Conservation (phyloP, 176 grass and related monocot species). For the Cocos nucifera region DNA sequence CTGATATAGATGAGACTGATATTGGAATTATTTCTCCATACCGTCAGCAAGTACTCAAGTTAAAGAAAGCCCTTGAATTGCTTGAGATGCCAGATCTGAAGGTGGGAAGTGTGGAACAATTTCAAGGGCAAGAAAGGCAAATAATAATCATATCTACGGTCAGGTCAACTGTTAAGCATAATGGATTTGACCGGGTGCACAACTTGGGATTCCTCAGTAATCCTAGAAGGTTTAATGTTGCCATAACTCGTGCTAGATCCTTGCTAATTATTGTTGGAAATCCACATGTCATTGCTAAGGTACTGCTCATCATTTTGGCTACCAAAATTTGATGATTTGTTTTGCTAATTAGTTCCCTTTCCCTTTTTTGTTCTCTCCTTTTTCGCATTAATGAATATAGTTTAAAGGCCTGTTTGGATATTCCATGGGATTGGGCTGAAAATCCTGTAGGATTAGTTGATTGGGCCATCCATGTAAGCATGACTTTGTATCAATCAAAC, state of each 20-base stretch:
- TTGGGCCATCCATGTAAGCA: too few species aligned
- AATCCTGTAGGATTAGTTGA: too few species aligned
- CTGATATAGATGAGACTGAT: constrained; percentile 40
- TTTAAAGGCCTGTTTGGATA: too few species aligned
- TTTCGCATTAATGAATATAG: too few species aligned
- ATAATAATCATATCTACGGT: constrained; percentile 94
- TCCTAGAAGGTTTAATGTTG: constrained; percentile 71
- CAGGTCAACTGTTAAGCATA: constrained; percentile 81
- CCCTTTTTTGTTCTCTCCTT: too few species aligned
- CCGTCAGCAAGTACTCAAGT: constrained; percentile 70
- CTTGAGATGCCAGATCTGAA: constrained; percentile 74
- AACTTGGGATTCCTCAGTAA: constrained; percentile 94
- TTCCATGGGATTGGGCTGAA: too few species aligned
- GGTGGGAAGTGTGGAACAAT: constrained; percentile 82
- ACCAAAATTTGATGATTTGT: too few species aligned
- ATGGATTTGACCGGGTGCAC: constrained; percentile 59
- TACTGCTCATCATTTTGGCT: constrained; percentile 10
- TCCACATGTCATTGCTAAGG: constrained; percentile 84
- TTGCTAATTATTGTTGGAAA: constrained; percentile 87
- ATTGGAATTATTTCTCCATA: constrained; percentile 93
- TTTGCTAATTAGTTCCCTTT: too few species aligned
- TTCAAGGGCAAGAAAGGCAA: constrained; percentile 91
- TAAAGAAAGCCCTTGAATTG: constrained; percentile 65
- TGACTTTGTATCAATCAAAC: too few species aligned
- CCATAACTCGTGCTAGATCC: constrained; percentile 78